Evolutionary conservation across 2,329 filamentous ascomycete genomes (phyloP).

Genomic region (Epichloe festucae): DNA sequence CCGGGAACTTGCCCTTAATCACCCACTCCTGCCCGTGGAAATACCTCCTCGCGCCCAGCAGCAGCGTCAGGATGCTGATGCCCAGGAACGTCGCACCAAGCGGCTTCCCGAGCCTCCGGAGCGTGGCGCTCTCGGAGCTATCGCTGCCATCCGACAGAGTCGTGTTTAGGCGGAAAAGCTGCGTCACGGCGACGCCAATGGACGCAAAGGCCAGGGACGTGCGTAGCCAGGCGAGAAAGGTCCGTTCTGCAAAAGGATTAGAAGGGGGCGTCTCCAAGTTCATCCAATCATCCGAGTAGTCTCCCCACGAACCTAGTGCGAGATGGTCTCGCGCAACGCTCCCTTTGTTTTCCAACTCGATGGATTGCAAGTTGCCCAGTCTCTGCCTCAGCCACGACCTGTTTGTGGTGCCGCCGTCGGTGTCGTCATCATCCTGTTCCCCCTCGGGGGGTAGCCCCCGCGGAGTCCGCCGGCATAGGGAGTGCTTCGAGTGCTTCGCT

Average conservation of each 20-base stretch:
- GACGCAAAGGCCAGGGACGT: conserved; percentile 71
- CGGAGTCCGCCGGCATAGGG: conserved; percentile 8
- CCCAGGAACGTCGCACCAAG: conserved; percentile 65
- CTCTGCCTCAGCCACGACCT: conserved; percentile 38
- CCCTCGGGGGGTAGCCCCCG: conserved; percentile 9
- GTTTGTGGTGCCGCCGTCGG: conserved; percentile 9
- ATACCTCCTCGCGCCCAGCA: conserved; percentile 68
- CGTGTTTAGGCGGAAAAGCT: conserved; percentile 73
- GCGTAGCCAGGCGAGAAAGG: conserved; percentile 74
- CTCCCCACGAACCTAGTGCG: conserved; percentile 48
- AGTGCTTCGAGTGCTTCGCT: conserved; percentile 3
- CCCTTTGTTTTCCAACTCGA: conserved; percentile 77
- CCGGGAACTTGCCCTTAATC: conserved; percentile 66
- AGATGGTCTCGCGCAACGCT: conserved; percentile 74
- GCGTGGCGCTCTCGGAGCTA: conserved; percentile 24
- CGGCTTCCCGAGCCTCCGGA: conserved; percentile 57
- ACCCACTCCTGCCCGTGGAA: conserved; percentile 70
- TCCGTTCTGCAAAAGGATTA: conserved; percentile 46
- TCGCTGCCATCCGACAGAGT: conserved; percentile 29
- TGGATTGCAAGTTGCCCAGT: conserved; percentile 37
- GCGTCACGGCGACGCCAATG: conserved; percentile 73
- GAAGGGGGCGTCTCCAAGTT: not conserved
- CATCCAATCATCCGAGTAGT: too few relatives aligned
- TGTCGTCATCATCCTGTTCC: conserved; percentile 1
- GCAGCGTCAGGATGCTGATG: conserved; percentile 61